phyloP scores from a whole-genome alignment of 306 rosid species.

The Coriaria nepalensis region DNA sequence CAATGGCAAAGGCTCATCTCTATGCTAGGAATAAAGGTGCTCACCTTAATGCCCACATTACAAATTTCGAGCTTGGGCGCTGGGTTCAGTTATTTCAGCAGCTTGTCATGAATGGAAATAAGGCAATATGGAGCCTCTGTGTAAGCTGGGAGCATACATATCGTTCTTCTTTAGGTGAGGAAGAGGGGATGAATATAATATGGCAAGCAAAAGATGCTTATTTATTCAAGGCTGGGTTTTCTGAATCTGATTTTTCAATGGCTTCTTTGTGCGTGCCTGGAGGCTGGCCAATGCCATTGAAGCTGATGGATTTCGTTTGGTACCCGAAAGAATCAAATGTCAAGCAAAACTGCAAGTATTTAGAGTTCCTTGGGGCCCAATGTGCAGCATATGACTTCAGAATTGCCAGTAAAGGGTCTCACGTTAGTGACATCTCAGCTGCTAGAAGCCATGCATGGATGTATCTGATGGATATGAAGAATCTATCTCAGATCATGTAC shows the following conservation, averaged over 20 bases:
- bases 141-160: conserved; percentile 83
- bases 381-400: conserved; percentile 36
- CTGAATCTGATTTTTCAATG: conserved; percentile 22
- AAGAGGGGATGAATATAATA: conserved; percentile 35
- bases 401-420: conserved; percentile 19
- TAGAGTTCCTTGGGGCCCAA: conserved; percentile 53
- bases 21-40: conserved; percentile 59
- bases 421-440: conserved; percentile 9
- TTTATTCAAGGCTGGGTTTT: conserved; percentile 23
- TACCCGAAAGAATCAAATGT: conserved; percentile 50
- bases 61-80: conserved; percentile 71
- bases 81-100: conserved; percentile 81
- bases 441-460: conserved; percentile 13
- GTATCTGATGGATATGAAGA: conserved; percentile 28
- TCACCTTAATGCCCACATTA: conserved; percentile 29
- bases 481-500: conserved; percentile 28
- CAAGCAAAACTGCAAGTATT: conserved; percentile 62
- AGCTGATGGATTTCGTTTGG: conserved; percentile 40
- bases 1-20: conserved; percentile 65
- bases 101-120: conserved; percentile 55
- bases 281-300: conserved; percentile 70
- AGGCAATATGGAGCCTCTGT: conserved; percentile 67
- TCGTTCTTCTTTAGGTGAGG: conserved; percentile 60
- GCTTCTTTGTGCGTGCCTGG: conserved; percentile 48
- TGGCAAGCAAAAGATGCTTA: conserved; percentile 31